Percentiles rank a stretch among this genome's conserved stretches.
Evolutionary conservation across 164 flowering plant genomes (phyloP).

Genomic region (Nymphaea colorata): DNA sequence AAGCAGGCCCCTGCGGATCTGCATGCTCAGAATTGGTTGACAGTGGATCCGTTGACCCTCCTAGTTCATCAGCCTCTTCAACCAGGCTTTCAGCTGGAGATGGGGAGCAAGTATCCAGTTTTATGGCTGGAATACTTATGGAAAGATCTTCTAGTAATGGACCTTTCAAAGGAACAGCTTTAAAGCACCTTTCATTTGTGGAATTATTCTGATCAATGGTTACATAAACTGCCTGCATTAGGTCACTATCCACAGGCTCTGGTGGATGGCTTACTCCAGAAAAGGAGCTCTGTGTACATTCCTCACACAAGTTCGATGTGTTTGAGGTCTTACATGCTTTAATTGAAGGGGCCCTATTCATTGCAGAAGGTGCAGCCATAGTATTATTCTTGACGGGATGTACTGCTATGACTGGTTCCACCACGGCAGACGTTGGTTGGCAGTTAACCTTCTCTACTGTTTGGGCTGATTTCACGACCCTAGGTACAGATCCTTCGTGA

Average conservation of each 20-base stretch:
- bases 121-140: conserved; percentile 28
- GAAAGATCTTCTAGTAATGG: conserved; percentile 51
- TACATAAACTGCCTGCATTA: conserved; percentile 53
- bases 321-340: neutral
- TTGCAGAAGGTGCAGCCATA: neutral
- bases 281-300: conserved; percentile 45
- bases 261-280: conserved; percentile 83
- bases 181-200: conserved; percentile 39
- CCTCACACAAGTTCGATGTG: conserved; percentile 32
- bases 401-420: neutral
- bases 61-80: conserved; percentile 51
- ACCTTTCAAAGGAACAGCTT: conserved; percentile 60
- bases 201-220: conserved; percentile 49
- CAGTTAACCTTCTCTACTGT: neutral
- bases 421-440: neutral
- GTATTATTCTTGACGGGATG: neutral
- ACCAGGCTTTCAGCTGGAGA: conserved; percentile 47
- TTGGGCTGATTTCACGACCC: conserved; percentile 9
- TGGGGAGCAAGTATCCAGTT: conserved; percentile 25
- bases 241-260: conserved; percentile 70
- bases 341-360: neutral
- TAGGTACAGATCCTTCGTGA: conserved; percentile 31
- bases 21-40: neutral
- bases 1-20: conserved; percentile 33
- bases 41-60: conserved; percentile 1